Percentiles rank a stretch among this genome's conserved stretches.
phyloP scores from a whole-genome alignment of 495 filamentous ascomycete species.

The Penicillium alfredii region DNA sequence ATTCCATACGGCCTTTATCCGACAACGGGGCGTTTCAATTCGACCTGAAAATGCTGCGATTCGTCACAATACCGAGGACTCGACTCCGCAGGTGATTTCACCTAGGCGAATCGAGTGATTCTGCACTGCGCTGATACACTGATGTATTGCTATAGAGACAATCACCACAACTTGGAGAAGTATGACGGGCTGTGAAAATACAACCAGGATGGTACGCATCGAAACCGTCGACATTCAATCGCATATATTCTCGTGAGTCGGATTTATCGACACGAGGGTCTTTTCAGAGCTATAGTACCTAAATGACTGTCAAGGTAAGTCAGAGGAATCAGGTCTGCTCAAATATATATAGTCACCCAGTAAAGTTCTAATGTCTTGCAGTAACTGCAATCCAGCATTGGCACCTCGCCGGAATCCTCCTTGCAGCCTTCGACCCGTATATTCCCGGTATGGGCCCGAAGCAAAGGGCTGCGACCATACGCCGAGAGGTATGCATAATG shows the following conservation, averaged over 20 bases:
- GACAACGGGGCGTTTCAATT: slow-evolving; percentile 23
- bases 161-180: slow-evolving; percentile 14
- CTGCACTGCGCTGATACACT: slow-evolving; percentile 29
- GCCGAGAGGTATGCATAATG: slow-evolving; percentile 15
- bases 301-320: slow-evolving; percentile 29
- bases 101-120: slow-evolving; percentile 30
- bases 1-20: slow-evolving; percentile 30
- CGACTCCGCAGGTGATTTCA: slow-evolving; percentile 22
- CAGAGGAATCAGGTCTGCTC: too few relatives aligned
- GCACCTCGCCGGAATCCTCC: slow-evolving; percentile 33
- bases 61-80: slow-evolving; percentile 21
- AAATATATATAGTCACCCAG: too few relatives aligned
- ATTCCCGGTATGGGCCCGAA: slow-evolving; percentile 27
- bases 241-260: slow-evolving; percentile 17
- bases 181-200: slow-evolving; percentile 12
- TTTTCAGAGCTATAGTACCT: slow-evolving; percentile 39
- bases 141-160: slow-evolving; percentile 16
- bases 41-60: slow-evolving; percentile 18
- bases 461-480: slow-evolving; percentile 12
- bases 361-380: too few relatives aligned
- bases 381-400: slow-evolving; percentile 32
- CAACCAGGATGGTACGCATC: slow-evolving; percentile 12
- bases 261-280: slow-evolving; percentile 13
- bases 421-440: slow-evolving; percentile 35
- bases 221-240: slow-evolving; percentile 17